Evolutionary conservation across 805 yeast species (phyloP), one percentile per base, ranked within the genome.

Genomic region (Torulaspora indica): DNA sequence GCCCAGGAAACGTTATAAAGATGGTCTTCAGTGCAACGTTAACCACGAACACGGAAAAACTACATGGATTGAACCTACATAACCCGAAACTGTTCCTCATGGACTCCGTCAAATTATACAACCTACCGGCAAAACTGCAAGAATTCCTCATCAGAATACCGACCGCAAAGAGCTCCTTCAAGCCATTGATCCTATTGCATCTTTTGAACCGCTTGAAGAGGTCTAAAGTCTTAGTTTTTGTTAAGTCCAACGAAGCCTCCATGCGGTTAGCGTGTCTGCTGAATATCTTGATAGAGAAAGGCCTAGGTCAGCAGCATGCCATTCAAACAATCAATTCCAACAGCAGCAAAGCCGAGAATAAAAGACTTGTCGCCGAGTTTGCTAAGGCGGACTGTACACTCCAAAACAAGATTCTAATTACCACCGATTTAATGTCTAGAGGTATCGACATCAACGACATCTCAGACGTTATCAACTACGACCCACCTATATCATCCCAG

Each of bases 361-460:
- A 71, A 38, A 75, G 76, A 52, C 68, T 81, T 1, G 69, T 93
- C 43, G 72, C 76, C 32, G 72, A 73, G 5, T 90, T 93, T 57
- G 70, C 77, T 10, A 29, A 61, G 2, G 80, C 79, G 13, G 70
- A 74, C 1, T 67, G 78, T 38, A 68, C 73, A 34, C 58, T 22
- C 7, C 32, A 30, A 10, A 43, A 34, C 30, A 43, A 51, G 18
- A 42, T 88, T 29, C 70, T 77, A 62, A 81, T 76, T 47, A 89
- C 87, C 20, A 93, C 98, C 0, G 99, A 93, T 67, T 72, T 93
- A 55, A 84, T 93, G 63, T 85, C 97, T n/a, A 81, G 99, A 67
- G 99, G 99, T 69, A 77, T 93, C 39, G 96, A 91, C 66, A 74
- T 93, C 35, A 67, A 74, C 12, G 73, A 79, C 3, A 77, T 93